Evolutionary conservation across 2,329 filamentous ascomycete genomes (phyloP).

Genomic region (Alternaria sp.): DNA sequence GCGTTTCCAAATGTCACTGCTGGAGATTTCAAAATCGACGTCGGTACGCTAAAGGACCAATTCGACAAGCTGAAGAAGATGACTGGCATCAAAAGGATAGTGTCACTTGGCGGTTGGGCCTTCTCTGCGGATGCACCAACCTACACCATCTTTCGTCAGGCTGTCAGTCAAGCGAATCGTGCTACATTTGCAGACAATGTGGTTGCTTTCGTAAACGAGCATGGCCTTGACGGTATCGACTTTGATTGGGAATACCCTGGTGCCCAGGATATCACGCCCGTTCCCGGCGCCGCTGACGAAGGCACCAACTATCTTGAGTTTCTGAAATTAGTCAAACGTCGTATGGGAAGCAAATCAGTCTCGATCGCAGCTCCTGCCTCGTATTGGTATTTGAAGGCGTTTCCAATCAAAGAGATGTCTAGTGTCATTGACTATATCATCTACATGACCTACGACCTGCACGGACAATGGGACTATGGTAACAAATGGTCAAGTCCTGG

Average conservation of each 20-base stretch:
- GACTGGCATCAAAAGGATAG: constrained; percentile 38
- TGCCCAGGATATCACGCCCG: no score
- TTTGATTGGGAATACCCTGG: constrained; percentile 55
- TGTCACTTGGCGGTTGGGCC: constrained; percentile 58
- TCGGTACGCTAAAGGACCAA: constrained; percentile 19
- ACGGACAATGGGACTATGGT: constrained; percentile 54
- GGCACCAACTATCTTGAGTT: constrained; percentile 42
- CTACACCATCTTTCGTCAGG: constrained; percentile 51
- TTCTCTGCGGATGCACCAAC: constrained; percentile 51
- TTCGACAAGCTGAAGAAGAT: constrained; percentile 33
- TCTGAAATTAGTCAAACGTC: constrained; percentile 22
- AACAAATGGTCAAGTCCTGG: constrained; percentile 37
- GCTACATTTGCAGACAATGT: constrained; percentile 37
- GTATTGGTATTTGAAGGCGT: constrained; percentile 41
- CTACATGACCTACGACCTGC: constrained; percentile 50
- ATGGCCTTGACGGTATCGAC: constrained; percentile 49
- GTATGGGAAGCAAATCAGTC: constrained; percentile 15
- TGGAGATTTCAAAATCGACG: background rate
- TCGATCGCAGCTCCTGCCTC: constrained; percentile 41
- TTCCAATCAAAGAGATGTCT: constrained; percentile 30
- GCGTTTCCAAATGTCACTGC: no score
- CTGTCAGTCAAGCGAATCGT: constrained; percentile 45
- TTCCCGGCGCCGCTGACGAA: no score
- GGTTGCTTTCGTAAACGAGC: constrained; percentile 26
- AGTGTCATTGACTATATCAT: constrained; percentile 39